These are phyloP conservation scores for Vitis labrusca DNA, from an alignment of 164 flowering plant species.

Conservation along the genomic window DNA sequence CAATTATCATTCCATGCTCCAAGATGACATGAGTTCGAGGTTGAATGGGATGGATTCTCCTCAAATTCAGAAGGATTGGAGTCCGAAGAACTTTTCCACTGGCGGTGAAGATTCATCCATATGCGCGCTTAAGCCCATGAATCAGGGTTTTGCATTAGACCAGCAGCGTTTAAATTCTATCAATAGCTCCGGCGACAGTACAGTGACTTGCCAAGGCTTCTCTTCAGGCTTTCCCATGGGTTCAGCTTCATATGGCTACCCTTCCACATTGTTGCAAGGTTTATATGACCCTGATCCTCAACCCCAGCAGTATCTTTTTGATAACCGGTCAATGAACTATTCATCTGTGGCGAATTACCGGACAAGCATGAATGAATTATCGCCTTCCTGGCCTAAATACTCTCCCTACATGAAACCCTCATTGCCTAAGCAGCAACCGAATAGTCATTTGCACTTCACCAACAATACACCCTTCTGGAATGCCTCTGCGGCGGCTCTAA, in stretches of 20 bases:
- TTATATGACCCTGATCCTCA: slow-evolving; percentile 37
- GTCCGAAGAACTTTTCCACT: slow-evolving; percentile 24
- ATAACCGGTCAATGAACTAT: slow-evolving; percentile 24
- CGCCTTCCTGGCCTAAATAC: slow-evolving; percentile 26
- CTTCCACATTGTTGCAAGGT: slow-evolving; percentile 42
- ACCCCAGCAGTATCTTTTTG: slow-evolving; percentile 21
- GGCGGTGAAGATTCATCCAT: slow-evolving; percentile 28
- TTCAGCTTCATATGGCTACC: slow-evolving; percentile 36
- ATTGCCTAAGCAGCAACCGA: slow-evolving; percentile 23
- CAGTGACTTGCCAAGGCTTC: slow-evolving; percentile 25
- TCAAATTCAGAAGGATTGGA: slow-evolving; percentile 28
- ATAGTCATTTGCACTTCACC: slow-evolving; percentile 34
- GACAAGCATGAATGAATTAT: slow-evolving; percentile 17
- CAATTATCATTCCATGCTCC: slow-evolving; percentile 34
- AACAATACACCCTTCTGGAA: slow-evolving; percentile 47
- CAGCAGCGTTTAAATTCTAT: slow-evolving; percentile 26
- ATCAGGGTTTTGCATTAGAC: slow-evolving; percentile 34
- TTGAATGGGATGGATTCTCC: slow-evolving; percentile 23
- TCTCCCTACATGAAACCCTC: slow-evolving; percentile 22
- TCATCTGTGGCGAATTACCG: slow-evolving; percentile 12
- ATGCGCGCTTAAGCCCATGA: slow-evolving; percentile 27
- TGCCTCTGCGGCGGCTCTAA: slow-evolving; percentile 24
- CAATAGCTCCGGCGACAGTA: slow-evolving; percentile 17
- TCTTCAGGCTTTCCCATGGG: slow-evolving; percentile 24
- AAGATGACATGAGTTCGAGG: slow-evolving; percentile 35